phyloP scores from a whole-genome alignment of 495 filamentous ascomycete genomes.

The Penicillium longicatenatum region DNA sequence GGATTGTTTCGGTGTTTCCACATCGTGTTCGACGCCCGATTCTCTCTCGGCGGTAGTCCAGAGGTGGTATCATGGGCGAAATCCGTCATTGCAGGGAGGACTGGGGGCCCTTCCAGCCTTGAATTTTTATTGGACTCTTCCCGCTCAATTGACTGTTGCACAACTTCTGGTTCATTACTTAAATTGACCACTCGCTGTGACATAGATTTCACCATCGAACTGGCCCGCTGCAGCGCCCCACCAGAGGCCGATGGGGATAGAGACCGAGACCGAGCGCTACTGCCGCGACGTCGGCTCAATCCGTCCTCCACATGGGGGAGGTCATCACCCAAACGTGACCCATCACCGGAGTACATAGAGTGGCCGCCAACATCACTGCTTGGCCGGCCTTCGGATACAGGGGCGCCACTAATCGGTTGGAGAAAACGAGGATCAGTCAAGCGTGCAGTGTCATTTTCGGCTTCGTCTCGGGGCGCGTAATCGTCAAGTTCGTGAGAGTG shows the following conservation, averaged over 20 bases:
- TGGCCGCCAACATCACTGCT: conserved; percentile 64
- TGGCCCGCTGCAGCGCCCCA: conserved; percentile 72
- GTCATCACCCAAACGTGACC: conserved; percentile 64
- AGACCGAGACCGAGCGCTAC: conserved; percentile 56
- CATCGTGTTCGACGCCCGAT: conserved; percentile 43
- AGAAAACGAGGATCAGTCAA: conserved; percentile 61
- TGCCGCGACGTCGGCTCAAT: conserved; percentile 50
- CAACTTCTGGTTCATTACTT: conserved; percentile 80
- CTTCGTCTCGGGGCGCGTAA: conserved; percentile 49
- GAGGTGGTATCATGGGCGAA: conserved; percentile 55
- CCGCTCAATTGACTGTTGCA: conserved; percentile 72
- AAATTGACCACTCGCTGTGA: conserved; percentile 97
- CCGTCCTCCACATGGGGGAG: conserved; percentile 55
- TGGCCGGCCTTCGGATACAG: conserved; percentile 49
- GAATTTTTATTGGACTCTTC: conserved; percentile 60
- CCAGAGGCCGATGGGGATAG: conserved; percentile 67
- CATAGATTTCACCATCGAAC: conserved; percentile 93
- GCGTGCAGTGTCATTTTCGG: conserved; percentile 68
- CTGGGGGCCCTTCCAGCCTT: conserved; percentile 55
- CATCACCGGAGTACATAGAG: conserved; percentile 50
- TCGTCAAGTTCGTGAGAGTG: conserved; percentile 41
- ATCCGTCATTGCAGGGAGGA: conserved; percentile 57
- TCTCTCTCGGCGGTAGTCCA: conserved; percentile 26
- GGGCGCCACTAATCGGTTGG: conserved; percentile 68
- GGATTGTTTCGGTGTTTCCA: conserved; percentile 70